phyloP scores from a whole-genome alignment of 2,329 filamentous ascomycete genomes.

The Ascochyta fabae region DNA sequence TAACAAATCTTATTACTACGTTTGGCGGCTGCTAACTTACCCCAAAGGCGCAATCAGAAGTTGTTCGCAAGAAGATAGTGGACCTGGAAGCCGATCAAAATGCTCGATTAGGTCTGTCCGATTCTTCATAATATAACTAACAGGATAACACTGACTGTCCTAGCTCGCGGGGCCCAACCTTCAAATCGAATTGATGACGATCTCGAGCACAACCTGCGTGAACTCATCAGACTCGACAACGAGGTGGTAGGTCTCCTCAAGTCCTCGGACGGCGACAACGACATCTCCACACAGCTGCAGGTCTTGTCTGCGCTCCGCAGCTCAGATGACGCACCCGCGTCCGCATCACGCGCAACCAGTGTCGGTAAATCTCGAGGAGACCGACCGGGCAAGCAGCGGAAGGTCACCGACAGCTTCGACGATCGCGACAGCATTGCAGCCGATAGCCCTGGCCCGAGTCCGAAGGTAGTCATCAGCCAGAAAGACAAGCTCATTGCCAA shows the following conservation, averaged over 20 bases:
- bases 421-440: slow-evolving; percentile 49
- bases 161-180: slow-evolving; percentile 45
- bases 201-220: slow-evolving; percentile 55
- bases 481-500: slow-evolving; percentile 50
- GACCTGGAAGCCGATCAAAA: slow-evolving; percentile 40
- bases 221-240: slow-evolving; percentile 57
- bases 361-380: slow-evolving; percentile 47
- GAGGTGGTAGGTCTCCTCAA: slow-evolving; percentile 53
- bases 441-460: slow-evolving; percentile 47
- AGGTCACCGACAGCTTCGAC: slow-evolving; percentile 45
- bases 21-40: background rate
- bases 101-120: slow-evolving; percentile 34
- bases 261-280: slow-evolving; percentile 51
- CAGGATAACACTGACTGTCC: slow-evolving; percentile 9
- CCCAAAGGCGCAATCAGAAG: slow-evolving; percentile 40
- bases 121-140: background rate
- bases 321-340: slow-evolving; percentile 51
- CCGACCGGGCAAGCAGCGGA: slow-evolving; percentile 45
- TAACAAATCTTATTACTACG: too few relatives aligned
- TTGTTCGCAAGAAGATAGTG: slow-evolving; percentile 39
- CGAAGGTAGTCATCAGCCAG: slow-evolving; percentile 42
- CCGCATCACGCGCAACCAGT: slow-evolving; percentile 45
- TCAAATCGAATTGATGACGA: slow-evolving; percentile 53
- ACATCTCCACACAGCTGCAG: slow-evolving; percentile 52
- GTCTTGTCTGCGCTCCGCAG: slow-evolving; percentile 56